These are phyloP conservation scores for Euclidium syriacum DNA, from an alignment of 345 rosid species.

Conservation along the genomic window DNA sequence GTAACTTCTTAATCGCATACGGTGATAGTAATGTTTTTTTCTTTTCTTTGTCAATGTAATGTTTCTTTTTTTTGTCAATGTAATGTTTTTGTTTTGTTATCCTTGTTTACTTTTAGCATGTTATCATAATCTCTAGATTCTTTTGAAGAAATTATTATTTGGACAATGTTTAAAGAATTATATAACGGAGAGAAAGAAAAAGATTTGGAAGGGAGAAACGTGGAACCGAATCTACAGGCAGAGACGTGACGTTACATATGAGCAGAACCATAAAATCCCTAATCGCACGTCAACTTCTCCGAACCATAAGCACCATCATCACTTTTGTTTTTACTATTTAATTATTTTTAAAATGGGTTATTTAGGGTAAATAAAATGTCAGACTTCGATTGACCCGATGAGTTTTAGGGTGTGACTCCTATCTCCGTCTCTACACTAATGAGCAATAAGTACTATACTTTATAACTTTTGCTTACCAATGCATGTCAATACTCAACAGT, in stretches of 20 bases:
- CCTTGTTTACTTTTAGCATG: not conserved
- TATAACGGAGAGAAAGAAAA: not conserved
- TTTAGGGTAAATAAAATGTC: conserved; percentile 35
- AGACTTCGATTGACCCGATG: conserved; percentile 35
- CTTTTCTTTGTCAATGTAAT: not conserved
- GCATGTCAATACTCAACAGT: conserved; percentile 34
- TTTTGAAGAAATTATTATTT: not conserved
- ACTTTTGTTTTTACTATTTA: not conserved
- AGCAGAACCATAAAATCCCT: conserved; percentile 29
- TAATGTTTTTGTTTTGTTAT: not conserved
- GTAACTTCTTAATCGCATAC: not conserved
- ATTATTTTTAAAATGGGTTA: conserved; percentile 3
- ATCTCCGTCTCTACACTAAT: conserved; percentile 28
- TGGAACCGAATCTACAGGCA: conserved; percentile 33
- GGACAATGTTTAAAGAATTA: not conserved
- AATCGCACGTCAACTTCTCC: conserved; percentile 30
- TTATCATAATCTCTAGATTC: not conserved
- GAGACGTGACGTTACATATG: conserved; percentile 38
- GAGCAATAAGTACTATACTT: conserved; percentile 22
- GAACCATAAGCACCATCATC: conserved; percentile 16
- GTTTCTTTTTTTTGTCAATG: not conserved
- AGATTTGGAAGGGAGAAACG: conserved; percentile 13
- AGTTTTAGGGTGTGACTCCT: conserved; percentile 34
- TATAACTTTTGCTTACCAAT: conserved; percentile 33
- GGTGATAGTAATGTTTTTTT: too few species aligned